Base-by-base conservation (phyloP, 1,284 basidiomycete genomes). In the Boletus albobrunnescens region DNA sequence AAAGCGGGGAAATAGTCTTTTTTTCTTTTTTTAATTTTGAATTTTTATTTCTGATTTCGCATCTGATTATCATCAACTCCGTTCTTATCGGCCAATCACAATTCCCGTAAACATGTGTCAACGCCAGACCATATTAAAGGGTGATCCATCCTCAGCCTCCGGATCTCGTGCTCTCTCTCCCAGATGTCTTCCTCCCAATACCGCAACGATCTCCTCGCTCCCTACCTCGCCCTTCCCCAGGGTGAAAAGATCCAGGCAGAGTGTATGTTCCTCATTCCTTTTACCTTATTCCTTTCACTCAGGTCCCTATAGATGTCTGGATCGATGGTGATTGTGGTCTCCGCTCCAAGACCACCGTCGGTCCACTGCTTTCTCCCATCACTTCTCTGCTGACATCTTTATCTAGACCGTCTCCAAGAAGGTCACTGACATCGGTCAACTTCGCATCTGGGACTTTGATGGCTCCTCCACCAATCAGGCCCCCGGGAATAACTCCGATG, bases 401-500 rank as follows among this genome's bases (percentile, higher is more conserved):
- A 36, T 50, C 0, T 61, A 91, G 87, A 94, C 92, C 50, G 81
- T 92, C 64, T 70, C 76, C 69, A 85, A 87, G 70, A 85, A 86
- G 68, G 80, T 93, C 65, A 90, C 88, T 62, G 88, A 92, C 67
- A 82, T 93, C 58, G 82, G 81, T 60, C 80, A 90, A 65, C 85
- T 95, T 55, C 91, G 93, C 64, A 82, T 90, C 72, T 99, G 95
- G 95, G 96, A 99, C 79, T 99, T 99, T 67, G 95, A 99, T 71
- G 95, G 95, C 59, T 96, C 94, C 38, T 95, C 92, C 36, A 97
- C 94, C 65, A 91, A 91, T 71, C 94, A 96, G 74, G 95, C 94
- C 49, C 93, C 94, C 36, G 94, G 94, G 38, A 67, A 79, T 65
- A 90, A 99, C 77, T 99, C 96, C 26, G 96, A 99, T 67, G 88